These are phyloP conservation scores for Colletotrichum lupini DNA, from an alignment of 2,329 filamentous ascomycete genomes.

Conservation along the genomic window DNA sequence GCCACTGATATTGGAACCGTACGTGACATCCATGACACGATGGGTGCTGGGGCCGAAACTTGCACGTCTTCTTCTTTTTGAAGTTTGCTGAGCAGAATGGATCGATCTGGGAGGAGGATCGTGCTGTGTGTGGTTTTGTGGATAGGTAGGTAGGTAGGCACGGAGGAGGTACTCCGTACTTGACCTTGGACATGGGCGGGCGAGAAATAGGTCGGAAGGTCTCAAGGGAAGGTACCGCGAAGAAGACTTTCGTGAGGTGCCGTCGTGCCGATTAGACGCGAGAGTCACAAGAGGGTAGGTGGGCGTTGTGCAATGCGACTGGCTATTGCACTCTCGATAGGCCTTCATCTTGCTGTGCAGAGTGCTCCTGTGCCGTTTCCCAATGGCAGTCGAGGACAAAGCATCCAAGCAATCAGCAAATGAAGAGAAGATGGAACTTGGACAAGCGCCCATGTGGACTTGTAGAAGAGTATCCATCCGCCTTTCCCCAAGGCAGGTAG, in stretches of 20 bases:
- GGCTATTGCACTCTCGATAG: background rate
- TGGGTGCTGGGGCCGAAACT: conserved; percentile 15
- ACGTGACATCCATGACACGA: conserved; percentile 30
- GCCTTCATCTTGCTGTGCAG: background rate
- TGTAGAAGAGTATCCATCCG: background rate
- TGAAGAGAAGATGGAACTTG: background rate
- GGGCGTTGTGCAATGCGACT: background rate
- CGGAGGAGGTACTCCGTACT: too few species aligned
- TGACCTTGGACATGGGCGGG: too few species aligned
- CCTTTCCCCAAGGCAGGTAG: background rate
- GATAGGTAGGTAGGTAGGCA: too few species aligned
- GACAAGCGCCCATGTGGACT: background rate
- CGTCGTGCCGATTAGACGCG: background rate
- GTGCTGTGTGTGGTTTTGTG: background rate
- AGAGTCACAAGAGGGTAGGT: background rate
- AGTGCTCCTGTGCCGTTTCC: background rate
- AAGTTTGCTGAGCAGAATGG: background rate
- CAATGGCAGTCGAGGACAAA: background rate
- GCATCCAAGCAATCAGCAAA: background rate
- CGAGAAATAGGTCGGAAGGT: background rate
- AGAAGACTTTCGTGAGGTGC: background rate
- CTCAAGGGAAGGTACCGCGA: background rate
- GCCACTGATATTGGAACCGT: conserved; percentile 16
- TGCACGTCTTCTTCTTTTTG: background rate
- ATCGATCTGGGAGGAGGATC: background rate